Conservation (phyloP, 2,329 filamentous ascomycete species). For the Phaeophleospora eucalypticola region DNA sequence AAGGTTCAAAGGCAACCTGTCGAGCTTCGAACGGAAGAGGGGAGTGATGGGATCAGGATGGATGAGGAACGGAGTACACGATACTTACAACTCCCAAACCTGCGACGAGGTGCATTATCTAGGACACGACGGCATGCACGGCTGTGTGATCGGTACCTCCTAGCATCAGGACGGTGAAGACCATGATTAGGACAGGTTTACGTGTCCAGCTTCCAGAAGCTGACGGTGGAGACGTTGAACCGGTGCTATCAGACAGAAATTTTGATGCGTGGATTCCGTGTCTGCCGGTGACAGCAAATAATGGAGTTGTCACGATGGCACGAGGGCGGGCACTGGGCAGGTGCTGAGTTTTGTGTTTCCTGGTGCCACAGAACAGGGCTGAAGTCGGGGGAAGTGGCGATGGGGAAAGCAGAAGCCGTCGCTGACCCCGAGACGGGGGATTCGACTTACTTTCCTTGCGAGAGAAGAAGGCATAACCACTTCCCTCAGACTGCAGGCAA, state of each 20-base stretch:
- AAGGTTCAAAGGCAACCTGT: constrained; percentile 3
- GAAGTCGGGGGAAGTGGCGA: too few species aligned
- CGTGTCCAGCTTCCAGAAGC: background rate
- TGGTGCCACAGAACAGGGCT: too few species aligned
- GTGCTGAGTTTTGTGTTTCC: too few species aligned
- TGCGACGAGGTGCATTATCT: background rate
- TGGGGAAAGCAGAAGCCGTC: too few species aligned
- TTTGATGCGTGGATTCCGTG: background rate
- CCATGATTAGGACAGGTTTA: background rate
- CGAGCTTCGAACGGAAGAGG: too few species aligned
- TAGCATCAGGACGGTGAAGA: too few species aligned
- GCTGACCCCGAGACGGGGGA: constrained; percentile 4
- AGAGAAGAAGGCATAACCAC: constrained; percentile 4
- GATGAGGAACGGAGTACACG: background rate
- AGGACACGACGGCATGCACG: background rate
- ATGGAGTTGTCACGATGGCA: too few species aligned
- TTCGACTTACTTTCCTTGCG: constrained; percentile 12
- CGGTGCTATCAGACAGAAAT: background rate
- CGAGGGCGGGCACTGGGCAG: too few species aligned
- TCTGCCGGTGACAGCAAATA: too few species aligned
- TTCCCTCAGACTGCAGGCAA: constrained; percentile 3
- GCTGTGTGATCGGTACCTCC: background rate
- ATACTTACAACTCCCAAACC: background rate
- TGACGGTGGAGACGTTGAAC: background rate
- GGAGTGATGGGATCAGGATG: background rate